Percentiles rank a stretch among this genome's conserved stretches.
Evolutionary conservation across 1,139 yeast species (phyloP).

Genomic region (Kluyveromyces sp.): DNA sequence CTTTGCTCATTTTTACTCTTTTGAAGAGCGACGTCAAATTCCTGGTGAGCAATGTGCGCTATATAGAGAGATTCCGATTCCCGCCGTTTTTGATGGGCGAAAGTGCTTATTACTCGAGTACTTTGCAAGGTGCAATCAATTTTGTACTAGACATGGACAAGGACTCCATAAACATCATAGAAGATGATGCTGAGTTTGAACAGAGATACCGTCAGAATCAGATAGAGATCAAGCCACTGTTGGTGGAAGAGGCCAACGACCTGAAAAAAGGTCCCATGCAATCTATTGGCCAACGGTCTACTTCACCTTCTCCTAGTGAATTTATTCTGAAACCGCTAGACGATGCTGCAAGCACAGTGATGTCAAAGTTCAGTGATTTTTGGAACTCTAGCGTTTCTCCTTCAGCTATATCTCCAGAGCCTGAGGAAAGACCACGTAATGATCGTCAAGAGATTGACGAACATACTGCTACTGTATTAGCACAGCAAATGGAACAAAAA

Average conservation of each 20-base stretch:
- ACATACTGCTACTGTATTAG: constrained; percentile 12
- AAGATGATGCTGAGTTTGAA: constrained; percentile 50
- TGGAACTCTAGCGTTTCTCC: constrained; percentile 13
- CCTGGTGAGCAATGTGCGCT: constrained; percentile 69
- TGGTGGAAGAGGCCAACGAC: neutral
- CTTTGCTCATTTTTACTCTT: constrained; percentile 73
- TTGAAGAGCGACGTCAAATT: constrained; percentile 59
- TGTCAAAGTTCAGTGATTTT: constrained; percentile 24
- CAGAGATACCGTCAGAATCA: constrained; percentile 39
- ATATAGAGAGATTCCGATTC: constrained; percentile 77
- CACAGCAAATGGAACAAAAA: constrained; percentile 25
- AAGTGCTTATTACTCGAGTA: constrained; percentile 78
- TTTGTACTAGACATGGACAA: constrained; percentile 59
- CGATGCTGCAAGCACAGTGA: constrained; percentile 25
- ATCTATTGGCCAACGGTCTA: neutral
- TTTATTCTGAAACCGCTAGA: constrained; percentile 25
- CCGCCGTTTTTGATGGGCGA: constrained; percentile 78
- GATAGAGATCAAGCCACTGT: constrained; percentile 9
- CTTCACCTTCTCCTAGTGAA: constrained; percentile 13
- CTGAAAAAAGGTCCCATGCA: neutral
- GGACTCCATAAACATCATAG: constrained; percentile 52
- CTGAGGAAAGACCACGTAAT: constrained; percentile 7
- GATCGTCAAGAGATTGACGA: constrained; percentile 9
- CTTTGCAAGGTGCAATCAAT: constrained; percentile 77
- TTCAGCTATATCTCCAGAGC: neutral